Evolutionary conservation across 305 asterid genomes (phyloP), one percentile per base, ranked within the genome.

Genomic region (Solanum hybrid): DNA sequence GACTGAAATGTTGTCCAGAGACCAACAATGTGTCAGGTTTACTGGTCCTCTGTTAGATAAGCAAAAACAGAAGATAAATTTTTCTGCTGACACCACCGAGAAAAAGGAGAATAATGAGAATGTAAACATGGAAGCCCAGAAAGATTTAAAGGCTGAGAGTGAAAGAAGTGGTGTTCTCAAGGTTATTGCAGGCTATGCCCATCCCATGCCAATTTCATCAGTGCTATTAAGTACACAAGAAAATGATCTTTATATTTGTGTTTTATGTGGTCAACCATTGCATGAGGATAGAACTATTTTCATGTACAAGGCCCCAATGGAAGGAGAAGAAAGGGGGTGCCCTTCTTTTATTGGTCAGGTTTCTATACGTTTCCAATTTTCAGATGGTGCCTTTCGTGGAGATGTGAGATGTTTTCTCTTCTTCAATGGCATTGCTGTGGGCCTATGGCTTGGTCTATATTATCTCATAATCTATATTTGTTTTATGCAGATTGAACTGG

Each of bases 331-430:
- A 77, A 92, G 86, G 90, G 98, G 98, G 33, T 91, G 92, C 93
- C 98, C 99, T 93, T 93, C 95, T 91, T 92, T 96, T 91, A 92
- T 94, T 92, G 98, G 99, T 79, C 93, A 96, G 80, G 91, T 91
- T 79, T 93, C 97, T 89, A 88, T 95, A 89, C 90, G 92, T 87
- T 89, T 93, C 83, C 94, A 94, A 86, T 87, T 78, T 92, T 88
- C 95, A 86, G 90, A 87, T 88, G 92, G 91, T 91, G 91, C 88
- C 87, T 87, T 88, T 91, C 94, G 95, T 89, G 93, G 95, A 93
- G 93, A 96, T 90, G 99, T 97, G 95, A 93, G 98, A 92, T 77
- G 57, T 87, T 86, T 70, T 68, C 78, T 33, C 89, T 61, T 86
- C 79, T 61, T 86, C 79, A 61, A 86, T 61, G 31, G 57, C 36